These are phyloP conservation scores for Phytophthora palmivora DNA, from an alignment of 352 stramenopile species.

Conservation along the genomic window DNA sequence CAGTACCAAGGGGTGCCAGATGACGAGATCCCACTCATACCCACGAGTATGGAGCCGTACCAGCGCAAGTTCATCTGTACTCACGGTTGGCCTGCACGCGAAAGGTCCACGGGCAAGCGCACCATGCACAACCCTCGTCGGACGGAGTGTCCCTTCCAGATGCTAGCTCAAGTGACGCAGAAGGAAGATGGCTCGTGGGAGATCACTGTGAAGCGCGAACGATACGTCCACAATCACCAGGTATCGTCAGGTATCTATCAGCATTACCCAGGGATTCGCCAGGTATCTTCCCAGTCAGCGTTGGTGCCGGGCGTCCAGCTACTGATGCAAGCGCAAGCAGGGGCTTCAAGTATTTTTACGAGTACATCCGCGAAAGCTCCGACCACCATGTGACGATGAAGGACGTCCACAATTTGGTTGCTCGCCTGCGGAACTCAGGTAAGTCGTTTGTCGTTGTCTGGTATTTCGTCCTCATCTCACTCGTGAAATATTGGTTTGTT, in stretches of 20 bases:
- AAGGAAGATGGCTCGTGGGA: constrained; percentile 1
- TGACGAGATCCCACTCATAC: constrained; percentile 3
- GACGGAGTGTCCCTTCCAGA: constrained; percentile 15
- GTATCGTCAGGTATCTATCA: constrained; percentile 7
- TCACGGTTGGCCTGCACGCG: constrained; percentile 3
- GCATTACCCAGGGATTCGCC: constrained; percentile 23
- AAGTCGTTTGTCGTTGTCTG: neutral
- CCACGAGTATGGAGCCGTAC: neutral
- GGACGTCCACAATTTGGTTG: constrained; percentile 1
- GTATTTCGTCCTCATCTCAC: neutral
- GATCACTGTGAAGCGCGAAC: constrained; percentile 7
- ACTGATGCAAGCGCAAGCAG: constrained; percentile 5
- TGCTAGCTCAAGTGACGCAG: constrained; percentile 16
- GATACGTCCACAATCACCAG: constrained; percentile 11
- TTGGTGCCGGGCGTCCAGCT: constrained; percentile 13
- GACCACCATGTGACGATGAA: constrained; percentile 13
- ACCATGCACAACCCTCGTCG: neutral
- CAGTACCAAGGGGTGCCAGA: neutral
- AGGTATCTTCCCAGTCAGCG: constrained; percentile 3
- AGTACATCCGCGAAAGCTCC: constrained; percentile 14
- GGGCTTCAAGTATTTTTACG: constrained; percentile 9
- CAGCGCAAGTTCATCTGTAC: constrained; percentile 17
- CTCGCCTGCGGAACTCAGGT: neutral
- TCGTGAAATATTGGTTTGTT: neutral
- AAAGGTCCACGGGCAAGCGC: constrained; percentile 1